Base-by-base conservation (phyloP, 1,139 yeast genomes). In the Pichia sorboxylosa region DNA sequence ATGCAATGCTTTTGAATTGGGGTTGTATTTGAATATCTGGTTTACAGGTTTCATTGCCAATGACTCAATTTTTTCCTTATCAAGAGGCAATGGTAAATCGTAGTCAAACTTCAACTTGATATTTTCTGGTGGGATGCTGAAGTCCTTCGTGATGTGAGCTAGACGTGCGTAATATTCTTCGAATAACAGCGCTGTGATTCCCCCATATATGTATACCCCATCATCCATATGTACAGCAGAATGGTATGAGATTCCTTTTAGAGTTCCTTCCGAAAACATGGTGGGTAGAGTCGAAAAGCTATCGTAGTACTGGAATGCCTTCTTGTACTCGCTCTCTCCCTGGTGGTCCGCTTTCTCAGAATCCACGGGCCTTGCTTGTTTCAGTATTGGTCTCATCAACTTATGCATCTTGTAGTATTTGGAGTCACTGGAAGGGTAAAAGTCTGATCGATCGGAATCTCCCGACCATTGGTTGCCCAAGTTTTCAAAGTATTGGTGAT, bases 31-130 rank as follows among this genome's bases (percentile, higher is more conserved):
- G 39, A 49, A 59, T 7, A 66, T 40, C 25, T 46, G 39, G 3
- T 46, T 43, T 35, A 59, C 63, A 17, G 61, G 59, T 6, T 55
- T 48, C 42, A 61, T 44, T 3, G 57, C 40, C 23, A 70, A 64
- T 30, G 59, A 57, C 31, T 52, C 55, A 13, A 68, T 44, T 14
- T 64, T 50, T 4, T 46, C 49, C 10, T 52, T 51, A 22, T 58
- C 48, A 23, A 67, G 40, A 0, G 74, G 73, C 9, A 61, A 54
- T 4, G 74, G 74, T 24, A 64, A 36, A 27, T 61, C 55, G 22
- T 57, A 50, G 16, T 58, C 52, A 27, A 63, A 58, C 15, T 54
- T 52, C 15, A 65, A 53, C 13, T 45, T 43, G 23, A 58, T 55
- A 30, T 56, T 55, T 18, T 50, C 46, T 6, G 63, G 47, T 2